Percentiles rank a stretch among this genome's conserved stretches.
Conservation (phyloP, 179 eudicot species). For the Camellia oleifera region DNA sequence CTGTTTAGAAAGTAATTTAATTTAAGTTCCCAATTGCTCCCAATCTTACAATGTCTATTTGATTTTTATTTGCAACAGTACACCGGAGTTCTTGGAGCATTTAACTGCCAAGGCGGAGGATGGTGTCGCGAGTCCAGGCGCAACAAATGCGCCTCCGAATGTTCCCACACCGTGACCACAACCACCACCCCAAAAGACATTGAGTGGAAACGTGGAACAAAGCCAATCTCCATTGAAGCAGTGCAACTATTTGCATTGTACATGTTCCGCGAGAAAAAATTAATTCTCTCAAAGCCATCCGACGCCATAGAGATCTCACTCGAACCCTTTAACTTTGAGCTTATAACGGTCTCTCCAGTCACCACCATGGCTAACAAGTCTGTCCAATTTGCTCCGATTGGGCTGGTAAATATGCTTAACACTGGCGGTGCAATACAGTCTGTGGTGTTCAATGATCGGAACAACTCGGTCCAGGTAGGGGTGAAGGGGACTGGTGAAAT, state of each 20-base stretch:
- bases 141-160: slow-evolving; percentile 60
- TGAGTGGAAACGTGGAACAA: slow-evolving; percentile 73
- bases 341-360: slow-evolving; percentile 72
- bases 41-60: too few species aligned
- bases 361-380: slow-evolving; percentile 26
- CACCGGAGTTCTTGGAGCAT: slow-evolving; percentile 75
- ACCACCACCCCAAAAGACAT: slow-evolving; percentile 53
- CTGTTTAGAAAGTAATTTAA: background rate
- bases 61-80: slow-evolving; percentile 29
- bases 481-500: slow-evolving; percentile 78
- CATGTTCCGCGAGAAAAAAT: slow-evolving; percentile 43
- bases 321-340: slow-evolving; percentile 82
- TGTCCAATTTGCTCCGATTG: slow-evolving; percentile 75
- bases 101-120: slow-evolving; percentile 92
- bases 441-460: slow-evolving; percentile 32
- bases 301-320: slow-evolving; percentile 51
- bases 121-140: slow-evolving; percentile 67
- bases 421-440: slow-evolving; percentile 80
- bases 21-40: background rate
- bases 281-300: slow-evolving; percentile 42
- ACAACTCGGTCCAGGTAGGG: slow-evolving; percentile 37
- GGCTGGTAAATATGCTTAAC: slow-evolving; percentile 84
- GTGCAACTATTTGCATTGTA: slow-evolving; percentile 58
- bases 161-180: slow-evolving; percentile 47
- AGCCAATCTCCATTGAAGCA: slow-evolving; percentile 40